Percentiles rank a stretch among this genome's conserved stretches.
Conservation (phyloP, 83 land plant species). For the Picea abies region DNA sequence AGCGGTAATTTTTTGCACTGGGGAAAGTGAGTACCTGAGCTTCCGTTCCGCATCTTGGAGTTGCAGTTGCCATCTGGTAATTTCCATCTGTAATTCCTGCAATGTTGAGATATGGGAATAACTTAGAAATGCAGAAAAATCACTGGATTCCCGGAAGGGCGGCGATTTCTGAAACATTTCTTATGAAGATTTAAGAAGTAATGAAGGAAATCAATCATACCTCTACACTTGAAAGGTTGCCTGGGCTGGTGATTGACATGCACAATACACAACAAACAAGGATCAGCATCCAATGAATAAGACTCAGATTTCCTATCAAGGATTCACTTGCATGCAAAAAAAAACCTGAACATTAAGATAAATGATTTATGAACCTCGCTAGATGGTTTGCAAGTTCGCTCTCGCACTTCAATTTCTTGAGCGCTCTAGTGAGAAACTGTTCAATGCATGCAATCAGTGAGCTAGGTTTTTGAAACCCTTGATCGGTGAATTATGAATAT, state of each 20-base stretch:
- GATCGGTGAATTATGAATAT: background rate
- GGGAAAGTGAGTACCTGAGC: background rate
- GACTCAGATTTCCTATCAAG: background rate
- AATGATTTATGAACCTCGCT: constrained; percentile 1
- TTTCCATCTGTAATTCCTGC: constrained; percentile 1
- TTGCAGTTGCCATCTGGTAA: background rate
- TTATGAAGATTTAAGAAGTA: background rate
- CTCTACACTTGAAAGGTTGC: constrained; percentile 3
- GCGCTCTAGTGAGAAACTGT: constrained; percentile 2
- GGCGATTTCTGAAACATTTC: no score
- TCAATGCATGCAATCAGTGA: background rate
- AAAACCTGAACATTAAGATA: background rate
- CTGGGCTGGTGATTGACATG: background rate
- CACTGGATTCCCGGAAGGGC: no score
- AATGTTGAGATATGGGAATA: background rate
- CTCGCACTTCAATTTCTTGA: constrained; percentile 7
- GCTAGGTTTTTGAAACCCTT: background rate
- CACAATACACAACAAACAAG: background rate
- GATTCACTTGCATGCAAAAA: no score
- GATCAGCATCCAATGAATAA: background rate
- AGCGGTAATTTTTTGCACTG: no score
- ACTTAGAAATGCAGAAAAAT: no score
- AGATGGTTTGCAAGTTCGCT: constrained; percentile 1
- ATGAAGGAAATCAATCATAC: background rate
- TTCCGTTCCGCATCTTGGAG: background rate